Base-by-base conservation (phyloP, 2,329 filamentous ascomycete genomes). In the Calonectria henricotiae region DNA sequence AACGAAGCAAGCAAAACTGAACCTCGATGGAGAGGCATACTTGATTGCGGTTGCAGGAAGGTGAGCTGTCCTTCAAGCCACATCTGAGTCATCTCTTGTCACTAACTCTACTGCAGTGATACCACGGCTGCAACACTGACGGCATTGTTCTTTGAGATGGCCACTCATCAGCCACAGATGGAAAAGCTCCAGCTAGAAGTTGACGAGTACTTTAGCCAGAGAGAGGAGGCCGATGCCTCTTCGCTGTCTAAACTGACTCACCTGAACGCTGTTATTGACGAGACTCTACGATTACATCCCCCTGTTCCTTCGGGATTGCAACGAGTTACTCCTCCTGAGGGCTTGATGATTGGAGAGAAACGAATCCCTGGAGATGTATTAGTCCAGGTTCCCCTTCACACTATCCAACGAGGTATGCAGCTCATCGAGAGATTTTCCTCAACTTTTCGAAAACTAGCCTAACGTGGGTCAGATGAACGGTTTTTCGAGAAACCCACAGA, bases 201-300 rank as follows among this genome's bases (percentile, higher is more conserved):
- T 8, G 37, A 58, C 6, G 51, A 58, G n/a, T 58, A 58, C 35
- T 58, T 58, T 11, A 39, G 23, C 20, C 32, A 15, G 3, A 39
- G 51, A 11, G 51, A 58, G 4, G 51, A 58, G 13, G 35, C 51
- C 35, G 51, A 58, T 8, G 51, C 51, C 13, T 5, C 12, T 9
- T 58, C 51, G 3, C 51, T 58, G 15, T 58, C 51, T 5, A 58
- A 58, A 13, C 13, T 58, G 11, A 9, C 51, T 9, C 51, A 58
- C 4, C 4, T 58, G 35, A 58, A 58, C 35, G 82, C 80, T 15
- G 9, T 43, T 1, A 67, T 62, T 27, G 44, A 62, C 17, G 55
- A 62, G 27, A 62, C 65, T 4, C 55, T 67, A 4, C 55, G 65
- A 0, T 25, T 67, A 8, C 46, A 44, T n/a, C 65, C 65, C 1